These are phyloP conservation scores for Ophiostoma ulmi DNA, from an alignment of 2,329 filamentous ascomycete genomes.

Conservation along the genomic window DNA sequence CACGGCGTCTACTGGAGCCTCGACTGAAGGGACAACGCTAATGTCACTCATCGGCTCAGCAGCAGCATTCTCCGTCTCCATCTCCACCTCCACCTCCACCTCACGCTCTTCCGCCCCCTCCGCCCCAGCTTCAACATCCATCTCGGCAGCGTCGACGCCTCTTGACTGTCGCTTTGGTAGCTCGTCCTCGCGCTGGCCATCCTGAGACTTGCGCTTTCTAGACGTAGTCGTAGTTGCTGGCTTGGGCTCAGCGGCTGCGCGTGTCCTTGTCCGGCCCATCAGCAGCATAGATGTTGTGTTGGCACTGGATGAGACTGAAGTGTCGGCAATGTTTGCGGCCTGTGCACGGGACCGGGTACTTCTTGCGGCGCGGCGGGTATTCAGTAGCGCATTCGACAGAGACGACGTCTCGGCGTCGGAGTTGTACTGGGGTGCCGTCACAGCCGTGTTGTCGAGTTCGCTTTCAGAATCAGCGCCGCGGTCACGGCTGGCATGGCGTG, in stretches of 20 bases:
- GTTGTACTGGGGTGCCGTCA: slow-evolving; percentile 4
- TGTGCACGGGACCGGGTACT: slow-evolving; percentile 7
- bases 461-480: slow-evolving; percentile 23
- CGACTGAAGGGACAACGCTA: slow-evolving; percentile 11
- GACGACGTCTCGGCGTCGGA: slow-evolving; percentile 21
- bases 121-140: background rate
- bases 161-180: slow-evolving; percentile 21
- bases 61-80: background rate
- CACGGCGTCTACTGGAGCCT: background rate
- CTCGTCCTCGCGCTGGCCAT: slow-evolving; percentile 22
- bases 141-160: background rate
- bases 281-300: slow-evolving; percentile 25
- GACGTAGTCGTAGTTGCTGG: background rate
- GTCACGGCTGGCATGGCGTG: slow-evolving; percentile 37
- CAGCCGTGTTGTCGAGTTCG: slow-evolving; percentile 21
- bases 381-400: background rate
- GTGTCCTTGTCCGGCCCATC: slow-evolving; percentile 19
- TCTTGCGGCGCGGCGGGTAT: background rate
- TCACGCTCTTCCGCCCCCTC: background rate
- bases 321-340: slow-evolving; percentile 5
- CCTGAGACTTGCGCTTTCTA: slow-evolving; percentile 28
- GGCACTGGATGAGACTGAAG: slow-evolving; percentile 18
- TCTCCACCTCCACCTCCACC: background rate
- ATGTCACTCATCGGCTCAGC: slow-evolving; percentile 11
- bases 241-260: background rate